Conservation (phyloP, 306 rosid genomes). For the Medicago ruthenica region DNA sequence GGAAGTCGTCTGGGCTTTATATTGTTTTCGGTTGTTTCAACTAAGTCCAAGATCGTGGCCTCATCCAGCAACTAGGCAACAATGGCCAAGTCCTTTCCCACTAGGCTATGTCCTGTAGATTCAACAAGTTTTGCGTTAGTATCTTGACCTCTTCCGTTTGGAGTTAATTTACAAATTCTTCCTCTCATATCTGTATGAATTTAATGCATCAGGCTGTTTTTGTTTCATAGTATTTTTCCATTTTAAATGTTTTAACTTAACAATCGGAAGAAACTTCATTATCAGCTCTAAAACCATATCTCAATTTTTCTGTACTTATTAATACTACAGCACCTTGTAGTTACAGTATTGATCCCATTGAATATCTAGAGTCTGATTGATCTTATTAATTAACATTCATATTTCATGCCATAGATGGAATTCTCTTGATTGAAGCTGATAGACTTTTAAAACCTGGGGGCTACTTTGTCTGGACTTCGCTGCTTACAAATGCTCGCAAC, state of each 20-base stretch:
- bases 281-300: constrained; percentile 9
- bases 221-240: constrained; percentile 3
- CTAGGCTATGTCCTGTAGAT: neutral
- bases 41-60: neutral
- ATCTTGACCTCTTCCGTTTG: neutral
- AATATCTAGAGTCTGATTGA: constrained; percentile 35
- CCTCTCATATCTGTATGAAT: constrained; percentile 5
- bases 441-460: constrained; percentile 94
- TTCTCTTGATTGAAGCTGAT: constrained; percentile 90
- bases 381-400: constrained; percentile 32
- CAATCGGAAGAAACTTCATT: constrained; percentile 32
- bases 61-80: neutral
- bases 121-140: neutral
- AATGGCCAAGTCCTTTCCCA: neutral
- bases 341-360: constrained; percentile 28
- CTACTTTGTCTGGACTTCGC: constrained; percentile 97
- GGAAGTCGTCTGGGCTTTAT: neutral
- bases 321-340: constrained; percentile 28
- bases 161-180: constrained; percentile 4
- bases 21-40: neutral
- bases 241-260: constrained; percentile 28
- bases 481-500: constrained; percentile 69
- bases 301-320: constrained; percentile 19
- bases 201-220: constrained; percentile 33
- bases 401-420: constrained; percentile 71